Conservation (phyloP, 2,329 filamentous ascomycete species). For the Ceratocystis colombiana region DNA sequence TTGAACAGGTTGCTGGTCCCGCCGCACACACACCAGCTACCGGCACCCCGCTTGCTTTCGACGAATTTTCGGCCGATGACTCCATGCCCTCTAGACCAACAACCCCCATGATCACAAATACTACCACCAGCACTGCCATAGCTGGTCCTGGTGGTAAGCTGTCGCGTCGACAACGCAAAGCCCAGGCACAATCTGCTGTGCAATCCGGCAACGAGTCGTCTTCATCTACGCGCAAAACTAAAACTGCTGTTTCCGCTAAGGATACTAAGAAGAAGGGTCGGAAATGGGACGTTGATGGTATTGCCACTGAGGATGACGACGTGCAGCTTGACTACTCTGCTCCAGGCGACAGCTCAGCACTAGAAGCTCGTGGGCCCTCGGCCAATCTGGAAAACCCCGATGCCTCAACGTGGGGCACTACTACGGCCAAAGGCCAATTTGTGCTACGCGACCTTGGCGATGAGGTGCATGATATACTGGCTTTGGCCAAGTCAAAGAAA, state of each 20-base stretch:
- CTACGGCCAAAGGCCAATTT: slow-evolving; percentile 81
- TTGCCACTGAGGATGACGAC: slow-evolving; percentile 72
- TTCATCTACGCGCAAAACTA: slow-evolving; percentile 42
- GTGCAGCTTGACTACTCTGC: slow-evolving; percentile 84
- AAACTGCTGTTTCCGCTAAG: slow-evolving; percentile 42
- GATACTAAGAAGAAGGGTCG: slow-evolving; percentile 75
- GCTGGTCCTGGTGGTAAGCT: slow-evolving; percentile 63
- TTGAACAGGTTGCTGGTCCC: slow-evolving; percentile 48
- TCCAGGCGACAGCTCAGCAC: slow-evolving; percentile 44
- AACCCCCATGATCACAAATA: slow-evolving; percentile 57
- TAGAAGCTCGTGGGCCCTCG: slow-evolving; percentile 38
- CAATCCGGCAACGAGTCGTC: slow-evolving; percentile 78
- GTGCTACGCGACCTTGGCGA: slow-evolving; percentile 87
- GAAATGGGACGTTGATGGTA: slow-evolving; percentile 84
- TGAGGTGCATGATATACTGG: slow-evolving; percentile 82
- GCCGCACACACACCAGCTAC: slow-evolving; percentile 29
- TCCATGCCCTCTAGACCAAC: slow-evolving; percentile 60
- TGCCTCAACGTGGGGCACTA: slow-evolving; percentile 71
- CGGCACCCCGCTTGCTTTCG: not conserved
- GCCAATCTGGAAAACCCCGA: slow-evolving; percentile 64
- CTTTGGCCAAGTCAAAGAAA: slow-evolving; percentile 58
- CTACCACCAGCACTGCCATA: slow-evolving; percentile 51
- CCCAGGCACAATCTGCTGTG: slow-evolving; percentile 49
- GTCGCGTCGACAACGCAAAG: slow-evolving; percentile 67
- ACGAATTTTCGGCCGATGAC: slow-evolving; percentile 22